These are phyloP conservation scores for Suhomyces taliae DNA, from an alignment of 1,139 yeast species.

Conservation along the genomic window DNA sequence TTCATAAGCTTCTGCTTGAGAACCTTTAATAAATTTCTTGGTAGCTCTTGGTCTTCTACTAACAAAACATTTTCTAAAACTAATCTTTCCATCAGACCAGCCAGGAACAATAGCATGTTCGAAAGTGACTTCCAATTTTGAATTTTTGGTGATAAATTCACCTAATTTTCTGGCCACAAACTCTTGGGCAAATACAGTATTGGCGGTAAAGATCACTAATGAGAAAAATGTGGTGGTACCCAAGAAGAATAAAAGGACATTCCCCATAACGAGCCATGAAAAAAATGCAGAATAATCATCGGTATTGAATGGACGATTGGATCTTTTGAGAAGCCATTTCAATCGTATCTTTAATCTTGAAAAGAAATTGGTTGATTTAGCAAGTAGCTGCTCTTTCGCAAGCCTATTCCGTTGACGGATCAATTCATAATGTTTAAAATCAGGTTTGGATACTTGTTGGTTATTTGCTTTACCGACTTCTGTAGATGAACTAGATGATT, in stretches of 20 bases:
- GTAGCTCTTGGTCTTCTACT: constrained; percentile 72
- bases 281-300: constrained; percentile 89
- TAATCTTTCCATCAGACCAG: constrained; percentile 86
- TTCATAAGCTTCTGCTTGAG: constrained; percentile 66
- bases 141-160: constrained; percentile 76
- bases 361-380: constrained; percentile 49
- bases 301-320: constrained; percentile 69
- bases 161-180: constrained; percentile 81
- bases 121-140: constrained; percentile 84
- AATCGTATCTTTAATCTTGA: constrained; percentile 56
- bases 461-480: not conserved
- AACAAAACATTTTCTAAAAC: constrained; percentile 81
- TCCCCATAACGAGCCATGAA: constrained; percentile 89
- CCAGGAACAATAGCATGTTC: constrained; percentile 95
- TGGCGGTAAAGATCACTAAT: constrained; percentile 69
- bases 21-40: constrained; percentile 64
- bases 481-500: not conserved
- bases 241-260: constrained; percentile 69
- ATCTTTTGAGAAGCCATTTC: constrained; percentile 65
- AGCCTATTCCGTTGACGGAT: constrained; percentile 13
- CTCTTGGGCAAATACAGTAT: constrained; percentile 90
- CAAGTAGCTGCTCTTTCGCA: constrained; percentile 53
- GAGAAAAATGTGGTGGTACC: constrained; percentile 93
- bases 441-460: not conserved
- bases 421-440: constrained; percentile 1